phyloP scores from a whole-genome alignment of 371 early-diverging fungal species.

The Rhizopus arrhizus region DNA sequence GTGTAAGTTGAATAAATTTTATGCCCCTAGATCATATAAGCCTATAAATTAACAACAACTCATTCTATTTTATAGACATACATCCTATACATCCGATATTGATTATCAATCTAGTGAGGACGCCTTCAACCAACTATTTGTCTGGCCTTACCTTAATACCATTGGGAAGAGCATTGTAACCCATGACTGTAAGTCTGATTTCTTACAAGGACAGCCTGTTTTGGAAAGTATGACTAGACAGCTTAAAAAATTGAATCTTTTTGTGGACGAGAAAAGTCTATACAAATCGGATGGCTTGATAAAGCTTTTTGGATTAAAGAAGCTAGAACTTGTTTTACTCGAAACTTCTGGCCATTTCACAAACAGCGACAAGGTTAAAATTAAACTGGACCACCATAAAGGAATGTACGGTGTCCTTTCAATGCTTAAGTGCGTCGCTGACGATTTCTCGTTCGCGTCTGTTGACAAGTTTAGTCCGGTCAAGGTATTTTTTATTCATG shows the following conservation, averaged over 20 bases:
- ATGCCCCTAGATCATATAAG: too few relatives aligned
- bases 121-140: slow-evolving; percentile 10
- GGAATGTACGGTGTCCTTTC: slow-evolving; percentile 7
- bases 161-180: slow-evolving; percentile 1
- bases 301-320: slow-evolving; percentile 2
- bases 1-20: slow-evolving; percentile 1
- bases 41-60: slow-evolving; percentile 3
- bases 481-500: slow-evolving; percentile 11
- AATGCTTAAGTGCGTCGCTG: slow-evolving; percentile 6
- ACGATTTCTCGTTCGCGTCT: slow-evolving; percentile 4
- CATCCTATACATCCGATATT: slow-evolving; percentile 4
- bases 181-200: slow-evolving; percentile 3
- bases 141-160: slow-evolving; percentile 5
- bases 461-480: background rate
- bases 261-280: slow-evolving; percentile 5
- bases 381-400: slow-evolving; percentile 8
- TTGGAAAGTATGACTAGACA: slow-evolving; percentile 2
- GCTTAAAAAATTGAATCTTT: background rate
- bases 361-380: slow-evolving; percentile 2
- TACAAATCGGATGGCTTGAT: slow-evolving; percentile 9
- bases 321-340: slow-evolving; percentile 8
- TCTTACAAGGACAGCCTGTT: slow-evolving; percentile 4
- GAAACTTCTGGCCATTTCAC: slow-evolving; percentile 2
- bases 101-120: slow-evolving; percentile 4
- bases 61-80: slow-evolving; percentile 18